A percentile compares a stretch with the other conserved stretches of the same genome.
These are phyloP conservation scores for Salix viminalis DNA, from an alignment of 345 rosid species.

Conservation along the genomic window DNA sequence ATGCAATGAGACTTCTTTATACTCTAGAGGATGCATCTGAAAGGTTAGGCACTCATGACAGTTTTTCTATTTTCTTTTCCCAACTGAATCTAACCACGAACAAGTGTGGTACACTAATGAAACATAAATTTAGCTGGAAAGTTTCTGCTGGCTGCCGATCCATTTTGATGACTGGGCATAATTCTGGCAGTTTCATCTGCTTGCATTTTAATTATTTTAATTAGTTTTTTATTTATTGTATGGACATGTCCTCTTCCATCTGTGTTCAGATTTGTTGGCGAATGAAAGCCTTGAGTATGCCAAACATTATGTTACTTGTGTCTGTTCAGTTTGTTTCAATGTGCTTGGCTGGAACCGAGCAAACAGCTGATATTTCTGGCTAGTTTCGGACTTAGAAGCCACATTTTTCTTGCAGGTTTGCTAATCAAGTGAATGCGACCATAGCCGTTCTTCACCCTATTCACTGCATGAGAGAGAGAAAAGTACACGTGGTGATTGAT, in stretches of 20 bases:
- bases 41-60: conserved; percentile 38
- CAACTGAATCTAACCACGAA: not conserved
- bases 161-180: not conserved
- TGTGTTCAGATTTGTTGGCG: not conserved
- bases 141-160: not conserved
- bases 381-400: not conserved
- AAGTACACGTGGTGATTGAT: conserved; percentile 66
- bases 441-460: conserved; percentile 71
- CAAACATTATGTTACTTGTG: not conserved
- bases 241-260: not conserved
- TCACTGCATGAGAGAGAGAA: conserved; percentile 81
- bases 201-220: not conserved
- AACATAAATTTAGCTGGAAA: not conserved
- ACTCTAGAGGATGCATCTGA: conserved; percentile 74
- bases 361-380: not conserved
- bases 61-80: not conserved
- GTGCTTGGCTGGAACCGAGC: not conserved
- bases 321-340: not conserved
- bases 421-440: conserved; percentile 73
- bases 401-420: conserved; percentile 49
- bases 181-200: not conserved
- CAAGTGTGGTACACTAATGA: not conserved
- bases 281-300: not conserved
- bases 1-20: conserved; percentile 70
- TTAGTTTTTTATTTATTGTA: not conserved